Base-by-base conservation (phyloP, 441 rosid species). In the Populus hybrid region DNA sequence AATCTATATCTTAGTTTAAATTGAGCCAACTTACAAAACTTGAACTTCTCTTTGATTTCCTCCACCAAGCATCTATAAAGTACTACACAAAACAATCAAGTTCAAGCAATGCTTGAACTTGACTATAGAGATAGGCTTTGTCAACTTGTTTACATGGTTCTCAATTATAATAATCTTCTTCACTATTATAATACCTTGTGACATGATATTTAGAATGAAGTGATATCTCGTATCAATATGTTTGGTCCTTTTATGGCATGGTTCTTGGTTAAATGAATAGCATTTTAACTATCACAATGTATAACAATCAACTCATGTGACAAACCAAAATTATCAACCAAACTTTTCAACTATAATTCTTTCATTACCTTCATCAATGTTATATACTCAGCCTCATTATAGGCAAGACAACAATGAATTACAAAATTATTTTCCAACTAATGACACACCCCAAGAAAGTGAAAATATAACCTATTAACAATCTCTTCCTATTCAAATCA, bases 81-180 rank as follows among this genome's bases (percentile, higher is more conserved):
- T 72, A 30, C 26, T 72, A 18, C 40, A 7, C 0, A 74, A 9
- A n/a, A 69, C 70, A 65, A 74, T 21, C 10, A 63, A 74, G 36
- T 65, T n/a, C 4, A 64, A 35, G 34, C 34, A 74, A 63, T 23
- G 70, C 76, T 12, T 35, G n/a, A 74, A 74, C 76, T 74, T 74
- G 53, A 36, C 9, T 3, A 0, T 11, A 8, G 38, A 19, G 10
- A 74, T 1, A 10, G 70, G 7, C 76, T 74, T 74, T 6, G 76
- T 64, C 26, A 57, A 14, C 40, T 30, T 73, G 23, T 59, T 9
- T 34, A 12, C 3, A 24, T 2, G 21, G 24, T 63, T 64, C 5
- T 74, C 23, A 9, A 3, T 3, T 10, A 21, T 74, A 36, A 8
- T 23, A 12, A 63, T 32, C 34, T 32, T 32, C 34, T 32, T 32